Conservation (phyloP, 805 yeast genomes). For the Suhomyces pyralidae region DNA sequence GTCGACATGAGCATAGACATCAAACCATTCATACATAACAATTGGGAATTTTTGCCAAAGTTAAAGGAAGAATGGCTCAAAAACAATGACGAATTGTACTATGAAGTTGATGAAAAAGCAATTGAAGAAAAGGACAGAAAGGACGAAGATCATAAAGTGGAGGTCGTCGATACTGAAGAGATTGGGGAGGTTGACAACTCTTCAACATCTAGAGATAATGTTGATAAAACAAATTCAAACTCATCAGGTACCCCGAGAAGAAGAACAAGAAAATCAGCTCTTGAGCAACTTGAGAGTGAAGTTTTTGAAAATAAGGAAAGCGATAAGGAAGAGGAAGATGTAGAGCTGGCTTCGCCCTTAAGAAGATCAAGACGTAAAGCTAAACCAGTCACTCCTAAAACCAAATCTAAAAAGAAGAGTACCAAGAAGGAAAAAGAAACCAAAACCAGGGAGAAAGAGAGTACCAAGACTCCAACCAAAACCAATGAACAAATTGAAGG, state of each 20-base stretch:
- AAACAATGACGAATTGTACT: conserved; percentile 5
- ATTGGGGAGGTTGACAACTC: not conserved
- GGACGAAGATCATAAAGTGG: not conserved
- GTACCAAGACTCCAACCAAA: not conserved
- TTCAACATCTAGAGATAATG: not conserved
- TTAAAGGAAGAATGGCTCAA: conserved; percentile 15
- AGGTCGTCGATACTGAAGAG: not conserved
- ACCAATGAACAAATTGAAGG: not conserved
- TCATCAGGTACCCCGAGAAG: not conserved
- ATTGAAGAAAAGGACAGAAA: not conserved
- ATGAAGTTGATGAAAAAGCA: not conserved
- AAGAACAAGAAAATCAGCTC: not conserved
- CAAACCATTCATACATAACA: conserved; percentile 11
- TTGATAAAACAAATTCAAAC: not conserved
- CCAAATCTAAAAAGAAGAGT: not conserved
- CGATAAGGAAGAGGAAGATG: not conserved
- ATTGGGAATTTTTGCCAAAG: conserved; percentile 22
- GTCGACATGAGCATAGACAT: conserved; percentile 14
- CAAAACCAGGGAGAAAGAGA: conserved; percentile 1
- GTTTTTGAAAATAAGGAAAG: not conserved
- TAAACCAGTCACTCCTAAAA: not conserved
- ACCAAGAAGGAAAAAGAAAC: not conserved
- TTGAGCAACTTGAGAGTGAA: not conserved
- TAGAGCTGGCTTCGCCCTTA: not conserved
- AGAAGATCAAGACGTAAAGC: not conserved